These are phyloP conservation scores for Cyberlindnera mississippiensis DNA, from an alignment of 805 yeast genomes.

Conservation along the genomic window DNA sequence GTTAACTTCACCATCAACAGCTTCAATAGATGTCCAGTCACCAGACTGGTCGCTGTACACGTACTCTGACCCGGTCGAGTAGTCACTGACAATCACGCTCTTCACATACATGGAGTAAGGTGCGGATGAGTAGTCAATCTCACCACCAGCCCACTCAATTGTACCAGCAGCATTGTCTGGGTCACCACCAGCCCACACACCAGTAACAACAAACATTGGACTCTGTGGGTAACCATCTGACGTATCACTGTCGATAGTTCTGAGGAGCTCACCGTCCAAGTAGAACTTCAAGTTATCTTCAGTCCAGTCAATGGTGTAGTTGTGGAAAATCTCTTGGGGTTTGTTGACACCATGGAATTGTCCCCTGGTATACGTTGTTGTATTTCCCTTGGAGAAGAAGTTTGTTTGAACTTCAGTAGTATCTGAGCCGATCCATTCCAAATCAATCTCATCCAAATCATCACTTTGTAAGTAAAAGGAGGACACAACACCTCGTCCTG, in stretches of 20 bases:
- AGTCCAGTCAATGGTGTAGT: conserved; percentile 85
- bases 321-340: conserved; percentile 62
- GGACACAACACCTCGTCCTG: conserved; percentile 76
- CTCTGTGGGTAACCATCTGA: conserved; percentile 81
- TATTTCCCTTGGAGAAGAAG: conserved; percentile 77
- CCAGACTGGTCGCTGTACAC: conserved; percentile 54
- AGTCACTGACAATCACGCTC: conserved; percentile 59
- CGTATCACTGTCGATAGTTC: conserved; percentile 54
- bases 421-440: conserved; percentile 86
- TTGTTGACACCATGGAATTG: conserved; percentile 54
- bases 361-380: conserved; percentile 78
- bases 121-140: conserved; percentile 56
- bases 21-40: conserved; percentile 52
- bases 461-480: conserved; percentile 79
- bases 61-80: conserved; percentile 60
- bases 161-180: conserved; percentile 60
- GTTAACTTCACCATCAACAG: conserved; percentile 54
- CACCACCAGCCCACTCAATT: conserved; percentile 81
- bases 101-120: conserved; percentile 69
- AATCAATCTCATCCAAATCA: conserved; percentile 84
- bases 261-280: conserved; percentile 63
- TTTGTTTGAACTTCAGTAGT: conserved; percentile 69
- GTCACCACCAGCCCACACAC: conserved; percentile 85
- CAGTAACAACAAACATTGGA: conserved; percentile 73
- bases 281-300: conserved; percentile 62